phyloP scores from a whole-genome alignment of 176 grass and related monocot genomes.

The Thalia dealbata region DNA sequence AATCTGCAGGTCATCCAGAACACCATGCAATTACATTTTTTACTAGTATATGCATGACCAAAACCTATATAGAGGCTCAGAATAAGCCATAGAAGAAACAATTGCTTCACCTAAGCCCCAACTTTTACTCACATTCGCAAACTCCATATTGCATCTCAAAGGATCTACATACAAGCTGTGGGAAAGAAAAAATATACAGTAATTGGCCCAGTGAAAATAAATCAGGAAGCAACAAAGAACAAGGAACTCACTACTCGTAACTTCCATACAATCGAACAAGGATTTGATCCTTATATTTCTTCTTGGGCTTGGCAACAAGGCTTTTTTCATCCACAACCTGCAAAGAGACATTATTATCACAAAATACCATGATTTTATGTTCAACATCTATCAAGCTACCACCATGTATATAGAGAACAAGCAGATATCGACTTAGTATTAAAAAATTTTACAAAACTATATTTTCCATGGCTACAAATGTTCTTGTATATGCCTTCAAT shows the following conservation, averaged over 20 bases:
- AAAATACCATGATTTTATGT: conserved; percentile 26
- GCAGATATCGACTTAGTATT: not conserved
- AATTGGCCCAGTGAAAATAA: conserved; percentile 10
- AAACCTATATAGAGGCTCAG: conserved; percentile 1
- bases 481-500: not conserved
- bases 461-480: not conserved
- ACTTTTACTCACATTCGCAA: conserved; percentile 60
- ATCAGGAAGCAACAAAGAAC: conserved; percentile 21
- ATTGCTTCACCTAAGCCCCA: conserved; percentile 2
- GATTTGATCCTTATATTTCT: conserved; percentile 39
- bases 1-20: conserved; percentile 36
- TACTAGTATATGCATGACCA: not conserved
- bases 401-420: not conserved
- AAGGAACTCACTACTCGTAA: conserved; percentile 60
- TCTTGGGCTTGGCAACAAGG: conserved; percentile 47
- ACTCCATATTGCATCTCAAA: conserved; percentile 56
- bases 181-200: conserved; percentile 26
- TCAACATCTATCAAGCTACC: not conserved
- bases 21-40: no score
- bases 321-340: conserved; percentile 70
- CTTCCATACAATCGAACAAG: conserved; percentile 83
- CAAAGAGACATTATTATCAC: conserved; percentile 21
- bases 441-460: not conserved
- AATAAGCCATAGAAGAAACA: conserved; percentile 2
- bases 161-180: conserved; percentile 69